Percentiles rank a stretch among this genome's conserved stretches.
These are phyloP conservation scores for Microbotryum lychnidis-dioicae DNA, from an alignment of 1,284 basidiomycete species.

Conservation along the genomic window DNA sequence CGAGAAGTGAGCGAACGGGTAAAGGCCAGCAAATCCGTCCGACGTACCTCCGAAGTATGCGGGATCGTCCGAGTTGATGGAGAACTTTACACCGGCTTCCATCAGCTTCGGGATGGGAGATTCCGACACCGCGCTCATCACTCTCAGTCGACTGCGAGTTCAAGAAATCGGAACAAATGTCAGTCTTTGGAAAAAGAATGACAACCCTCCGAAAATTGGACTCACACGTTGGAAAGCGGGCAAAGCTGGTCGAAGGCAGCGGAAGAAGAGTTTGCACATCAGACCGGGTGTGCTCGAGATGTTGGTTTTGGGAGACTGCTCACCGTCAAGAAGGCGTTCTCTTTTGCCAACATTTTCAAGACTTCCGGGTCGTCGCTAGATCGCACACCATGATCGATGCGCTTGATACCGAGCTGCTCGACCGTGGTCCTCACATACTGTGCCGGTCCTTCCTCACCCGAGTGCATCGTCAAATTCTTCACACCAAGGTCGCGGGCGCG, in stretches of 20 bases:
- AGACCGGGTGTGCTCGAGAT: background rate
- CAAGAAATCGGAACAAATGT: background rate
- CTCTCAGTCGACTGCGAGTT: conserved; percentile 9
- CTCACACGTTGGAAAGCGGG: conserved; percentile 31
- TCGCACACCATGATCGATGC: conserved; percentile 34
- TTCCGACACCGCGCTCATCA: conserved; percentile 23
- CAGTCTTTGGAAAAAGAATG: no score
- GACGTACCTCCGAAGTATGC: conserved; percentile 30
- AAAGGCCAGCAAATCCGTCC: background rate
- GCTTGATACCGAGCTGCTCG: conserved; percentile 26
- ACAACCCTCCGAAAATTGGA: background rate
- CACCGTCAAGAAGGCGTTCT: conserved; percentile 20
- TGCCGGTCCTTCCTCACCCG: conserved; percentile 33
- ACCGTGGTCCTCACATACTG: conserved; percentile 27
- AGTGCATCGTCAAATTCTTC: conserved; percentile 30
- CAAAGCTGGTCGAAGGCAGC: conserved; percentile 17
- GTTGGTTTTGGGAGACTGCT: background rate
- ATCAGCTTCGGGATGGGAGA: conserved; percentile 30
- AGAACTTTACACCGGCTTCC: conserved; percentile 31
- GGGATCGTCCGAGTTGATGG: conserved; percentile 35
- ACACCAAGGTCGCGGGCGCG: conserved; percentile 26
- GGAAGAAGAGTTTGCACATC: background rate
- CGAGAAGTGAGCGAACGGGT: background rate
- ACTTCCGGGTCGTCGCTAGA: conserved; percentile 30
- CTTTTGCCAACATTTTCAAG: conserved; percentile 23